A percentile compares a stretch with the other conserved stretches of the same genome.
phyloP scores from a whole-genome alignment of 768 basidiomycete genomes.

The Mycena rebaudengoi region DNA sequence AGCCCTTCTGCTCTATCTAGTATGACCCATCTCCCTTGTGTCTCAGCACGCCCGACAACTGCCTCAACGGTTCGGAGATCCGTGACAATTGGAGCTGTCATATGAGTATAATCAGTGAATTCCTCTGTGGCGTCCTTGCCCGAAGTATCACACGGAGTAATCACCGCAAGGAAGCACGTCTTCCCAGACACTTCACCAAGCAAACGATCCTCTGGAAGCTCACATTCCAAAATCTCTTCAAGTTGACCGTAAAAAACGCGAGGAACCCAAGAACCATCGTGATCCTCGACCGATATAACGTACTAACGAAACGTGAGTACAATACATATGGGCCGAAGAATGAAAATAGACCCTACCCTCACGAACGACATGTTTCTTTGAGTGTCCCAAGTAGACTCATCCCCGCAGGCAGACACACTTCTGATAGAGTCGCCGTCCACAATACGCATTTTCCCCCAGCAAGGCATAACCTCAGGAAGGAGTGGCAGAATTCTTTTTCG shows the following conservation, averaged over 20 bases:
- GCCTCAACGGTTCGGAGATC: slow-evolving; percentile 21
- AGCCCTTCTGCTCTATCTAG: slow-evolving; percentile 16
- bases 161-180: slow-evolving; percentile 10
- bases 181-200: slow-evolving; percentile 1
- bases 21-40: slow-evolving; percentile 20
- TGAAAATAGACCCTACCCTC: slow-evolving; percentile 17
- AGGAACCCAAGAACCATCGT: neutral
- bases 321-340: neutral
- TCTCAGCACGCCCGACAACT: slow-evolving; percentile 18
- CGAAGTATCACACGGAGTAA: slow-evolving; percentile 21
- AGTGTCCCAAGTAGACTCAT: neutral
- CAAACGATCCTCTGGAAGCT: neutral
- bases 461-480: slow-evolving; percentile 27
- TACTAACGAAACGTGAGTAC: neutral
- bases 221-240: slow-evolving; percentile 23
- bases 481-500: neutral
- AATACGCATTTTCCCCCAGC: slow-evolving; percentile 37
- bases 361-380: slow-evolving; percentile 26
- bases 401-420: neutral
- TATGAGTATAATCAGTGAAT: neutral
- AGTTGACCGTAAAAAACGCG: slow-evolving; percentile 21
- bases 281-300: slow-evolving; percentile 13
- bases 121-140: slow-evolving; percentile 20
- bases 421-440: slow-evolving; percentile 34
- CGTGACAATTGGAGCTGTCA: slow-evolving; percentile 1